phyloP scores from a whole-genome alignment of 257 asterid species.

The Cynanchum wilfordii region DNA sequence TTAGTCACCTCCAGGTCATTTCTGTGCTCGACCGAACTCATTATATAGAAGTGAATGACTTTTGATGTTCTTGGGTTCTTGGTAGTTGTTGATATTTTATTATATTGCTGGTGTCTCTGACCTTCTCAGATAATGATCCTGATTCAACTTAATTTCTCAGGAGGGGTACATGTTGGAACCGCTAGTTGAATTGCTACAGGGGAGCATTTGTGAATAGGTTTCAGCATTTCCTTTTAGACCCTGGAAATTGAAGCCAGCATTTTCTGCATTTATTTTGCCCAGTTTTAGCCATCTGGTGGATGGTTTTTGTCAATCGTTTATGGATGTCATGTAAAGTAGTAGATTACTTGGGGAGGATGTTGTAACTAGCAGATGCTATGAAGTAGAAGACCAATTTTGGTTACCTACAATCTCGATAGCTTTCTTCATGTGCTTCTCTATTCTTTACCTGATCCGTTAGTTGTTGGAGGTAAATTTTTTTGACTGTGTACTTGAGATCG shows the following conservation, averaged over 20 bases:
- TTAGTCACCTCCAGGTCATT: background rate
- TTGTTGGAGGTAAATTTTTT: background rate
- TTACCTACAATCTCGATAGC: conserved; percentile 17
- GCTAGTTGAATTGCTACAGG: conserved; percentile 9
- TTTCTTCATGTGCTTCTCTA: conserved; percentile 6
- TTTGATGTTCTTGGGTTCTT: background rate
- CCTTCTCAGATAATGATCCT: background rate
- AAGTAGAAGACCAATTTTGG: conserved; percentile 26
- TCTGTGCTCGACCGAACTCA: background rate
- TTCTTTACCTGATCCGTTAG: background rate
- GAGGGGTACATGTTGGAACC: conserved; percentile 10
- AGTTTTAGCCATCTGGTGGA: background rate
- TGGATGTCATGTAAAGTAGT: conserved; percentile 31
- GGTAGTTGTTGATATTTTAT: background rate
- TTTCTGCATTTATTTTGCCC: background rate
- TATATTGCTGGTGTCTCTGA: background rate
- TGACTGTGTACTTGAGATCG: background rate
- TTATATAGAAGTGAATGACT: background rate
- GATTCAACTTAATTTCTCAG: conserved; percentile 1
- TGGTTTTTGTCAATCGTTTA: background rate
- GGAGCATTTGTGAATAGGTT: background rate
- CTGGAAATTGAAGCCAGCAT: background rate
- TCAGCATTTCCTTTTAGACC: conserved; percentile 11
- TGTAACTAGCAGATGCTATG: conserved; percentile 38
- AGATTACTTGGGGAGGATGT: conserved; percentile 12